phyloP scores from a whole-genome alignment of 495 filamentous ascomycete genomes.

The Xylaria longipes region DNA sequence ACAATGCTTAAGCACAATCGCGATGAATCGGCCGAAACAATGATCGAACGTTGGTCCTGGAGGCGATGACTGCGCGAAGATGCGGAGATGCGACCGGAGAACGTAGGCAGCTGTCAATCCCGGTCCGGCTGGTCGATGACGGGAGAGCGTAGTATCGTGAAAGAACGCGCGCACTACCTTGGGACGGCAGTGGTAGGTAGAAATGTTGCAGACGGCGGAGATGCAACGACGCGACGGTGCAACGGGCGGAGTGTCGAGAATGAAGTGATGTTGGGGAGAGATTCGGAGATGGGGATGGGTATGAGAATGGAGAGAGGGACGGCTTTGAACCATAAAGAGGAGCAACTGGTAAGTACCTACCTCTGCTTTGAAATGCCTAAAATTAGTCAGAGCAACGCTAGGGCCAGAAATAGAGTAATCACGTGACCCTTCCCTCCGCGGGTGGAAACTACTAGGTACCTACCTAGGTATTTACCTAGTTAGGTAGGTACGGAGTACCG shows the following conservation, averaged over 20 bases:
- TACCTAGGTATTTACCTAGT: too few relatives aligned
- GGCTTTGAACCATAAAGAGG: slow-evolving; percentile 8
- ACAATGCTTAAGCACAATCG: slow-evolving; percentile 25
- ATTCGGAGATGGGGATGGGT: neutral
- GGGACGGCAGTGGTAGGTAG: neutral
- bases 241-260: neutral
- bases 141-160: neutral
- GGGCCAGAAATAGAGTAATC: neutral
- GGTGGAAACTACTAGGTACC: too few relatives aligned
- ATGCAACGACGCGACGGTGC: neutral
- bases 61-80: slow-evolving; percentile 12
- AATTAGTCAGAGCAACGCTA: slow-evolving; percentile 26
- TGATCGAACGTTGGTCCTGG: slow-evolving; percentile 26
- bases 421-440: slow-evolving; percentile 10
- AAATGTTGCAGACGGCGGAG: neutral
- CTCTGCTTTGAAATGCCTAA: slow-evolving; percentile 22
- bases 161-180: neutral
- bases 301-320: slow-evolving; percentile 17
- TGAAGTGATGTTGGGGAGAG: slow-evolving; percentile 8
- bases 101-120: neutral
- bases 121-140: neutral
- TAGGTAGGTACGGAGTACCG: too few relatives aligned
- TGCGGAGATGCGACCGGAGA: slow-evolving; percentile 11
- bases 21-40: slow-evolving; percentile 19
- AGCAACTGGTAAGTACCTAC: slow-evolving; percentile 1